Evolutionary conservation across 2,329 filamentous ascomycete species (phyloP), one percentile per base, ranked within the genome.

Genomic region (Juglanconis oblonga): DNA sequence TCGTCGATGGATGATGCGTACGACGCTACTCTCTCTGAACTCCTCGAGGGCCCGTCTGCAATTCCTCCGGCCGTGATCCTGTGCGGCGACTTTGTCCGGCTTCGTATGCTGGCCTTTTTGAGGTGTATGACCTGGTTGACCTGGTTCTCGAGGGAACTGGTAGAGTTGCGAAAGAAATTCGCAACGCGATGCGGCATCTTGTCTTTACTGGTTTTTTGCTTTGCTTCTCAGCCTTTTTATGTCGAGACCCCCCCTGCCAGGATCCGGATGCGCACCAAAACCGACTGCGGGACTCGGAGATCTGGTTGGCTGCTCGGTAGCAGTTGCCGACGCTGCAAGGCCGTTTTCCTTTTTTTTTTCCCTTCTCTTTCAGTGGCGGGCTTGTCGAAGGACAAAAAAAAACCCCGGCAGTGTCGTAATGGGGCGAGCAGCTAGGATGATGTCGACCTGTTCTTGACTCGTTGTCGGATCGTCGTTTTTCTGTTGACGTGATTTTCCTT

Each of bases 141-240:
- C 61, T 73, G 71, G 71, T 76, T 79, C 69, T 83, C 81, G 14
- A 74, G 49, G 4, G 69, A 68, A 44, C 65, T 71, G 64, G 81
- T 81, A n/a, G 82, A 81, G 64, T 76, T 78, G 66, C 81, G 80
- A 66, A 86, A 77, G 72, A 86, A 85, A 69, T 78, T 81, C 69
- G 79, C 75, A 64, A 86, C 83, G 62, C 79, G 76, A 74, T 85
- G 81, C 69, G 83, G 82, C 83, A 86, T 86, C 62, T 65, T 65
- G 59, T 42, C 24, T 5, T 35, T 35, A 17, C 29, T 50, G 6
- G 3, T 42, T 10, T 42, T 5, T 10, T 11, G 11, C 6, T 42
- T 51, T 13, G 6, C 5, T 14, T 42, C n/a, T 14, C 10, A 38
- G 35, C 8, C 11, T 38, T 7, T 42, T 10, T 42, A 42, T 13